phyloP scores from a whole-genome alignment of 1,284 basidiomycete genomes.

The Ustilago tritici region DNA sequence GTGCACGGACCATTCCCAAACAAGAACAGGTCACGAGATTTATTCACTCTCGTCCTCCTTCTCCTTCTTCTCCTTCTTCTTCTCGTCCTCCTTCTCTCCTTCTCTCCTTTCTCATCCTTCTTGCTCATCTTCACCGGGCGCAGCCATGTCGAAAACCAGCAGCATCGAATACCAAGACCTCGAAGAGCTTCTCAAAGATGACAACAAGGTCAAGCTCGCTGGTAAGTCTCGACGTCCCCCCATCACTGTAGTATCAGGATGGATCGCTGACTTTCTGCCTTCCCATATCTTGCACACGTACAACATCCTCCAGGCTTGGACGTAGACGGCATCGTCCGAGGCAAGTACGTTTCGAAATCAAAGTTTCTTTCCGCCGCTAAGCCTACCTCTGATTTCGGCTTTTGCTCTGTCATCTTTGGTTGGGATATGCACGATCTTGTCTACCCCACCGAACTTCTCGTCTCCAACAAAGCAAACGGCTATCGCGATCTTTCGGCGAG shows the following conservation, averaged over 20 bases:
- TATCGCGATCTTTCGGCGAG: conserved; percentile 87
- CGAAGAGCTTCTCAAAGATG: conserved; percentile 72
- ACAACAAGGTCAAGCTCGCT: conserved; percentile 91
- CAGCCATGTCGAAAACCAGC: conserved; percentile 25
- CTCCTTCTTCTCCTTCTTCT: background rate
- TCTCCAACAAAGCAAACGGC: conserved; percentile 90
- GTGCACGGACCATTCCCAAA: conserved; percentile 23
- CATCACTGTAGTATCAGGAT: background rate
- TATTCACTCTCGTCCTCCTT: too few species aligned
- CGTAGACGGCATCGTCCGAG: conserved; percentile 86
- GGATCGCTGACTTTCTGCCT: background rate
- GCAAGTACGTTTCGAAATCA: conserved; percentile 92
- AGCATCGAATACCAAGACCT: conserved; percentile 42
- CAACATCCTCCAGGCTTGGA: conserved; percentile 45
- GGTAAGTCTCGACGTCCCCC: conserved; percentile 3
- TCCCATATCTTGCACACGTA: background rate
- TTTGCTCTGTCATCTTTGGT: conserved; percentile 59
- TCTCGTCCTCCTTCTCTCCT: background rate
- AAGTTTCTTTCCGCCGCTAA: conserved; percentile 90
- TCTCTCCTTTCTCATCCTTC: background rate
- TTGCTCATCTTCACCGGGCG: background rate
- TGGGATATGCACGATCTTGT: conserved; percentile 69
- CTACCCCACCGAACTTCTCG: conserved; percentile 82
- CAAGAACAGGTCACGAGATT: conserved; percentile 7
- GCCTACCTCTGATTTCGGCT: conserved; percentile 74